Percentiles rank a stretch among this genome's conserved stretches.
Evolutionary conservation across 495 filamentous ascomycete genomes (phyloP).

Genomic region (Chlorociboria aeruginascens): DNA sequence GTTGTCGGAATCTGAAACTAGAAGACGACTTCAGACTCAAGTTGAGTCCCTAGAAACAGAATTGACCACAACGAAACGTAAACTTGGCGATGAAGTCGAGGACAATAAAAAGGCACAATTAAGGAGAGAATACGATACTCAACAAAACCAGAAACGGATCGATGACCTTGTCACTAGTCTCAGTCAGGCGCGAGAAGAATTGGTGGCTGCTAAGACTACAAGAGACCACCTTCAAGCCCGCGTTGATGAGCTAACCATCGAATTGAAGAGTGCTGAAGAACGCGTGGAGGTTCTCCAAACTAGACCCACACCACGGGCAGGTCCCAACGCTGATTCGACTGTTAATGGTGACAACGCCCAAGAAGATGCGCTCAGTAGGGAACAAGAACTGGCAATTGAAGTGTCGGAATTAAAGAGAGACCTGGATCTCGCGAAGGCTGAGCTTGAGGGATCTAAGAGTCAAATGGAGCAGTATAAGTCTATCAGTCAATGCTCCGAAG

Average conservation of each 20-base stretch:
- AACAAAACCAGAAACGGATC: slow-evolving; percentile 75
- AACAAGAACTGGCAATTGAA: slow-evolving; percentile 75
- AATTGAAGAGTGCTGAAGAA: slow-evolving; percentile 81
- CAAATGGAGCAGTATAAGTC: slow-evolving; percentile 78
- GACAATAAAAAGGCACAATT: slow-evolving; percentile 65
- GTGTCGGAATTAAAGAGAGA: slow-evolving; percentile 73
- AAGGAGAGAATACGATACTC: slow-evolving; percentile 77
- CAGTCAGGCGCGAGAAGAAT: slow-evolving; percentile 66
- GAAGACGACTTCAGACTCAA: slow-evolving; percentile 62
- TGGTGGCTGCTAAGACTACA: slow-evolving; percentile 69
- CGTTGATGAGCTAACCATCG: slow-evolving; percentile 77
- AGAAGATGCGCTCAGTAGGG: slow-evolving; percentile 48
- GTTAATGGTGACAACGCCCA: slow-evolving; percentile 25
- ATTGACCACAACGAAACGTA: slow-evolving; percentile 64
- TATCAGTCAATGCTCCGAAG: slow-evolving; percentile 83
- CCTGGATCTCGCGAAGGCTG: slow-evolving; percentile 59
- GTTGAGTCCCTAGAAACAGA: slow-evolving; percentile 70
- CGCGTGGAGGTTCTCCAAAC: slow-evolving; percentile 67
- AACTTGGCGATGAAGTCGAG: slow-evolving; percentile 72
- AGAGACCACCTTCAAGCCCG: slow-evolving; percentile 78
- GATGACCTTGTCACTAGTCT: slow-evolving; percentile 79
- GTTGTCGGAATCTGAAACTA: slow-evolving; percentile 66
- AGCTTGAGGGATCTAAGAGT: slow-evolving; percentile 65
- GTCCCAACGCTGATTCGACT: slow-evolving; percentile 23
- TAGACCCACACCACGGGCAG: slow-evolving; percentile 45